These are phyloP conservation scores for Papiliotrema flavescens DNA, from an alignment of 1,284 basidiomycete genomes.

Conservation along the genomic window DNA sequence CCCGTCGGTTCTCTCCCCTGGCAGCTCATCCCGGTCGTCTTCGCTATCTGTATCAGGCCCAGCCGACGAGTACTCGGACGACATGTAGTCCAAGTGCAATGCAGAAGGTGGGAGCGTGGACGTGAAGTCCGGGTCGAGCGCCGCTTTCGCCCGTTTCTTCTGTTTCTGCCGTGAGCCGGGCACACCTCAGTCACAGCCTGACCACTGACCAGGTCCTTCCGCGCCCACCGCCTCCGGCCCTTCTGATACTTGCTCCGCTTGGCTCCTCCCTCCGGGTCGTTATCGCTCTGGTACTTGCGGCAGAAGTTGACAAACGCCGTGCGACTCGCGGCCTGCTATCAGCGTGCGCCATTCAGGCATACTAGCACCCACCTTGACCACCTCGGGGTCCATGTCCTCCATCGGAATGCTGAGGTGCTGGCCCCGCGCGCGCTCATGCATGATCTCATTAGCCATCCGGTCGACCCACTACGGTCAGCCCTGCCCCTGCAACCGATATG, in stretches of 20 bases:
- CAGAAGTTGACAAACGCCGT: conserved; percentile 44
- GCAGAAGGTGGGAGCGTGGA: conserved; percentile 25
- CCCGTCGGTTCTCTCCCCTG: too few species aligned
- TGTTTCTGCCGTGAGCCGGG: conserved; percentile 36
- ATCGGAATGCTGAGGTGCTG: conserved; percentile 3
- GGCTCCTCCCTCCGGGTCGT: conserved; percentile 29
- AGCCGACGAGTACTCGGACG: conserved; percentile 46
- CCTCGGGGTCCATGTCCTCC: conserved; percentile 9
- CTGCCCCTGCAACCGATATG: background rate
- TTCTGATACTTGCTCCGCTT: conserved; percentile 40
- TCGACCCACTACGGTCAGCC: conserved; percentile 12
- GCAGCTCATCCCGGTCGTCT: conserved; percentile 1
- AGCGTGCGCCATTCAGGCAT: too few species aligned
- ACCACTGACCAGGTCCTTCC: conserved; percentile 44
- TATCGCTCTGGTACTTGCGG: conserved; percentile 39
- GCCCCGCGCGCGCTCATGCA: conserved; percentile 3
- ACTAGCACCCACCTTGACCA: conserved; percentile 8
- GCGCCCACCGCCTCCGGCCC: conserved; percentile 45
- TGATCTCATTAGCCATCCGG: conserved; percentile 3
- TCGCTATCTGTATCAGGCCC: conserved; percentile 32
- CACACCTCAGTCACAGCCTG: background rate
- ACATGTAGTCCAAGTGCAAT: conserved; percentile 48
- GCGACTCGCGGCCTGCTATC: conserved; percentile 15
- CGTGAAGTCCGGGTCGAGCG: conserved; percentile 22
- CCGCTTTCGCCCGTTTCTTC: conserved; percentile 38